These are phyloP conservation scores for Phoma sp. DNA, from an alignment of 2,329 filamentous ascomycete species.

Conservation along the genomic window DNA sequence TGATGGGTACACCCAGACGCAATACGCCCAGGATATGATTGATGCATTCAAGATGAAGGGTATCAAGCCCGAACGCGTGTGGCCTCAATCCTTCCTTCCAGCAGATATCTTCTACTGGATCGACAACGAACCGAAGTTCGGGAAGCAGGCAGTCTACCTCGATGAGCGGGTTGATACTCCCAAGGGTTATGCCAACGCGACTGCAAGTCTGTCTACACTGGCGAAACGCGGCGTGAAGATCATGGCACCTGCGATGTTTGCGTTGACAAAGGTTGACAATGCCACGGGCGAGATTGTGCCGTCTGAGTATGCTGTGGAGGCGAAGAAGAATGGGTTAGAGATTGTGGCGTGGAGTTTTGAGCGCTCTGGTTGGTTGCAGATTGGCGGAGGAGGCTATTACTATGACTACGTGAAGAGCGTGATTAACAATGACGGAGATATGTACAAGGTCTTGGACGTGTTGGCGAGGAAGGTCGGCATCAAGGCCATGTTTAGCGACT, in stretches of 20 bases:
- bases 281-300: constrained; percentile 64
- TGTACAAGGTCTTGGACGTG: constrained; percentile 68
- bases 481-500: constrained; percentile 70
- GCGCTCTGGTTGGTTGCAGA: constrained; percentile 65
- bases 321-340: constrained; percentile 66
- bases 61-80: constrained; percentile 50
- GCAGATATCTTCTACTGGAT: constrained; percentile 72
- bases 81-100: constrained; percentile 70
- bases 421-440: constrained; percentile 67
- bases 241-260: constrained; percentile 67
- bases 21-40: constrained; percentile 68
- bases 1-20: constrained; percentile 67
- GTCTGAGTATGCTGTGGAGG: constrained; percentile 66
- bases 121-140: constrained; percentile 65
- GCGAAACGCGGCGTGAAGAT: constrained; percentile 65
- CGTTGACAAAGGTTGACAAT: constrained; percentile 60
- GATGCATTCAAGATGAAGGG: constrained; percentile 48
- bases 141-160: constrained; percentile 67
- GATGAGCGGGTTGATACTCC: constrained; percentile 63
- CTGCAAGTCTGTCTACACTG: constrained; percentile 63
- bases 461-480: constrained; percentile 67
- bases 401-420: constrained; percentile 54
- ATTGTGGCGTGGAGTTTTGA: constrained; percentile 74
- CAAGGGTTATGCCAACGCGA: constrained; percentile 59
- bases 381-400: constrained; percentile 53